These are phyloP conservation scores for Anthoceros angustus DNA, from an alignment of 225 moss, liverwort and hornwort species.

Conservation along the genomic window DNA sequence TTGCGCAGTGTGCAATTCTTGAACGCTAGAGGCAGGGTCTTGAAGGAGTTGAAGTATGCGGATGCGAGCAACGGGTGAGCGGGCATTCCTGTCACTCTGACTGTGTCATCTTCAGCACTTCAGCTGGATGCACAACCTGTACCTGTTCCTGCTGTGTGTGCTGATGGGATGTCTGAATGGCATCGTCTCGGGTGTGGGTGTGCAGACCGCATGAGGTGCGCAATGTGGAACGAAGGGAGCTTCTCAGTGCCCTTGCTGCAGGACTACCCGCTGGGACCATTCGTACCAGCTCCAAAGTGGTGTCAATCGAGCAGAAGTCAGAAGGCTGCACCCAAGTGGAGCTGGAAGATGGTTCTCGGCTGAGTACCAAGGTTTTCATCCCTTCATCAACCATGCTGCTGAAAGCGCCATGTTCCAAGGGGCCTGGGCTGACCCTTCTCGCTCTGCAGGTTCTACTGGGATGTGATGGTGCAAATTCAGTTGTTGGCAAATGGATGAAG, in stretches of 20 bases:
- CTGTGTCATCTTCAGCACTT: neutral
- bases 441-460: constrained; percentile 3
- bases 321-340: constrained; percentile 29
- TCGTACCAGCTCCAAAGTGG: constrained; percentile 28
- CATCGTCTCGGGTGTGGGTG: neutral
- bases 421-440: neutral
- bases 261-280: constrained; percentile 34
- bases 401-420: neutral
- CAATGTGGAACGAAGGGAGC: constrained; percentile 31
- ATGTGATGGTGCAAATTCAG: constrained; percentile 3
- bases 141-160: neutral
- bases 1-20: neutral
- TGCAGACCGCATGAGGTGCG: constrained; percentile 36
- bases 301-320: constrained; percentile 17
- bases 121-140: neutral
- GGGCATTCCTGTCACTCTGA: neutral
- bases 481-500: constrained; percentile 6
- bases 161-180: neutral
- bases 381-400: neutral
- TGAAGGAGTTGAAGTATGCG: neutral
- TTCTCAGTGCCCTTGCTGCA: constrained; percentile 30
- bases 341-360: constrained; percentile 22
- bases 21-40: neutral
- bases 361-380: constrained; percentile 30
- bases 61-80: neutral